Evolutionary conservation across 2,329 filamentous ascomycete genomes (phyloP), one percentile per base, ranked within the genome.

Genomic region (Pseudogymnoascus sp.): DNA sequence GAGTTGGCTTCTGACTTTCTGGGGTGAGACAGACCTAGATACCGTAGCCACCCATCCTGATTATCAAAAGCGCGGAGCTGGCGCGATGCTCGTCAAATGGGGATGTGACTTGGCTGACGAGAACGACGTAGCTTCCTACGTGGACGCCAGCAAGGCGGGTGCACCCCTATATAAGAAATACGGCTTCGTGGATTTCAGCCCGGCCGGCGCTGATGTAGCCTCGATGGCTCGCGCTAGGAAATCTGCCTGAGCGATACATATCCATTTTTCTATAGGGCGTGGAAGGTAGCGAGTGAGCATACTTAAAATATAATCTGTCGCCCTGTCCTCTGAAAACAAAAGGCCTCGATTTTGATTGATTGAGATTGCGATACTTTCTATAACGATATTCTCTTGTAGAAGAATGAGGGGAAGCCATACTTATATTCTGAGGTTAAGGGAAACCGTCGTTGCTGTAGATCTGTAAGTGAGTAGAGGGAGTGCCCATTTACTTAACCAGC

Each of bases 1-100:
- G 26, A 31, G 4, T 10, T 11, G n/a, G 14, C 12, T 12, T n/a
- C 47, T 54, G n/a, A 54, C 61, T 65, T 36, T 62, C 29, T 45
- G 23, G 59, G 39, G 2, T n/a, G 61, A 10, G 31, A 34, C 42
- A 73, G 71, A 66, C 62, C 64, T 73, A 10, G 69, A 67, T 14
- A 71, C 69, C 39, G 45, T 73, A 21, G 69, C 64, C 14, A 71
- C 70, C 7, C 45, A 67, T 60, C 70, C 69, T 1, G 47, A 65
- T 2, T 67, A 62, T 63, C 65, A 63, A 60, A 63, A 67, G 16
- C 67, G 65, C n/a, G 71, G 71, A 16, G 69, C 68, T 3, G 71
- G 65, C 40, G 69, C 68, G 6, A 40, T 69, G 26, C 60, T 73
- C 29, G 67, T 63, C 7, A 60, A 70, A 51, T 71, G 71, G 69